These are phyloP conservation scores for Diaporthe vexans DNA, from an alignment of 2,329 filamentous ascomycete species.

Conservation along the genomic window DNA sequence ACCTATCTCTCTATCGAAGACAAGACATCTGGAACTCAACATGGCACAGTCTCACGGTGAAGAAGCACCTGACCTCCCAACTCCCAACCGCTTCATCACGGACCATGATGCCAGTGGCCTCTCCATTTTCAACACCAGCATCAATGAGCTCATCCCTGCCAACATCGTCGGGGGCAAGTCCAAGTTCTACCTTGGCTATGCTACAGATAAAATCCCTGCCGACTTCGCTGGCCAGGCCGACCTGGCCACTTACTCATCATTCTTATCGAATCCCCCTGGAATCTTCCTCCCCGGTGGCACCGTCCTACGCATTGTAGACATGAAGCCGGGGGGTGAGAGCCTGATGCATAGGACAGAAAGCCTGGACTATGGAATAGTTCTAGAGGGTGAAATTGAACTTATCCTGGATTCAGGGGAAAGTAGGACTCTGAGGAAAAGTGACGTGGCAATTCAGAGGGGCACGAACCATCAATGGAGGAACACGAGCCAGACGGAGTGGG, in stretches of 20 bases:
- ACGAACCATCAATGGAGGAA: constrained; percentile 62
- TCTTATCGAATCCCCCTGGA: constrained; percentile 19
- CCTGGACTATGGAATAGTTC: constrained; percentile 63
- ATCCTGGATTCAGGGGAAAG: constrained; percentile 62
- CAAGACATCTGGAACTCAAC: neutral
- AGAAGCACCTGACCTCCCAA: neutral
- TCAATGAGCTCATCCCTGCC: constrained; percentile 40
- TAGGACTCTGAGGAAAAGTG: constrained; percentile 57
- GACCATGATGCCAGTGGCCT: constrained; percentile 42
- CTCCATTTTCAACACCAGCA: constrained; percentile 37
- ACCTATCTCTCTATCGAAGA: too few relatives aligned
- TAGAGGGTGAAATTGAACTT: constrained; percentile 64
- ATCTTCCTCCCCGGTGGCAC: constrained; percentile 42
- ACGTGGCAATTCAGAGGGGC: constrained; percentile 62
- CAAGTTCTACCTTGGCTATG: constrained; percentile 31
- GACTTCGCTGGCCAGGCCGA: constrained; percentile 37
- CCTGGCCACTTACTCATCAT: constrained; percentile 35
- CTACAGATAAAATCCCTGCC: neutral
- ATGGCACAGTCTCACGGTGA: constrained; percentile 29
- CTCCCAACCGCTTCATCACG: constrained; percentile 43
- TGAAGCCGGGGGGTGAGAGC: constrained; percentile 38
- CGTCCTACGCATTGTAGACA: constrained; percentile 43
- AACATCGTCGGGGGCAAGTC: constrained; percentile 32
- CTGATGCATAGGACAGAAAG: constrained; percentile 59
- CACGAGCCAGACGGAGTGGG: constrained; percentile 55